These are phyloP conservation scores for Mortierella sp. DNA, from an alignment of 371 early-diverging fungal genomes.

Conservation along the genomic window DNA sequence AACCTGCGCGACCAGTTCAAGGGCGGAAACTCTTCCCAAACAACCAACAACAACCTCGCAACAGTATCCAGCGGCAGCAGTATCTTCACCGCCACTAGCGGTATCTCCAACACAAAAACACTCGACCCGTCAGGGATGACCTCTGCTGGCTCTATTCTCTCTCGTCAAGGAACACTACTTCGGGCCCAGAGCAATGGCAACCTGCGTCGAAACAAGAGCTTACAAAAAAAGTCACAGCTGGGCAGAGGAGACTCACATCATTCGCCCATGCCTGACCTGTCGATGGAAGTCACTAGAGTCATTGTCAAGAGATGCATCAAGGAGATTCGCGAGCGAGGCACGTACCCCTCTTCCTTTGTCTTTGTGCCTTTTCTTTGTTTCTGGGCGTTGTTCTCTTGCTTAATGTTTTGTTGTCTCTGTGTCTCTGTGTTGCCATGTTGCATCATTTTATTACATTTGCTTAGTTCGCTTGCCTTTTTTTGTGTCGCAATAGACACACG, in stretches of 20 bases:
- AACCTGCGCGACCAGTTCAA: slow-evolving; percentile 56
- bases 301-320: slow-evolving; percentile 52
- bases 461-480: no score
- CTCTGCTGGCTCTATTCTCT: slow-evolving; percentile 19
- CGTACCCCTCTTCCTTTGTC: not conserved
- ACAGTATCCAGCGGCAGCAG: slow-evolving; percentile 41
- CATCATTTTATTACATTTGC: not conserved
- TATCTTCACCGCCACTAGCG: slow-evolving; percentile 29
- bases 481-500: not conserved
- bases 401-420: not conserved
- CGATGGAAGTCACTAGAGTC: slow-evolving; percentile 52
- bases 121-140: slow-evolving; percentile 21
- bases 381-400: not conserved
- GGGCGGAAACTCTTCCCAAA: slow-evolving; percentile 17
- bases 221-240: slow-evolving; percentile 37
- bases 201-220: slow-evolving; percentile 38
- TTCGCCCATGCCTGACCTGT: slow-evolving; percentile 29
- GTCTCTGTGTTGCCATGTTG: not conserved
- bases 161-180: slow-evolving; percentile 27
- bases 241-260: slow-evolving; percentile 27
- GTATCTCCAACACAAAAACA: slow-evolving; percentile 23
- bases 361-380: not conserved
- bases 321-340: slow-evolving; percentile 57
- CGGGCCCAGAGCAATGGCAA: slow-evolving; percentile 40
- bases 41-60: slow-evolving; percentile 4